Percentiles rank a stretch among this genome's conserved stretches.
Conservation (phyloP, 1,284 basidiomycete species). For the Ceraceosorus guamensis region DNA sequence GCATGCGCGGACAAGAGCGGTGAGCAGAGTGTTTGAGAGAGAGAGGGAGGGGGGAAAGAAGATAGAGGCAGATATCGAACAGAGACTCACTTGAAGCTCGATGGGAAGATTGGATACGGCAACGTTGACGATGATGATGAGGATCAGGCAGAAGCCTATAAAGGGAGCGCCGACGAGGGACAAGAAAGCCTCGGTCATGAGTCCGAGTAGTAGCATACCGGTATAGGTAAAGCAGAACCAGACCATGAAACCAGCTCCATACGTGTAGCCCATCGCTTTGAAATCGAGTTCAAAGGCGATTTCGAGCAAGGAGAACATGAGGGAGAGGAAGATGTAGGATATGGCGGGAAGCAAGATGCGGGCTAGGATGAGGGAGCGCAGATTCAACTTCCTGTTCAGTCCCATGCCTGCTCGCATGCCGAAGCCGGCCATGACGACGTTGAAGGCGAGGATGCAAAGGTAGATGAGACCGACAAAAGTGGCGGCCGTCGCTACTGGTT, state of each 20-base stretch:
- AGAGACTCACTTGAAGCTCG: too few species aligned
- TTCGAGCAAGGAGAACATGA: constrained; percentile 40
- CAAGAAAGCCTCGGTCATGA: constrained; percentile 30
- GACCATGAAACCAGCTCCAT: constrained; percentile 41
- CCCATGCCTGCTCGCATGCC: constrained; percentile 14
- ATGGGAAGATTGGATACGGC: constrained; percentile 29
- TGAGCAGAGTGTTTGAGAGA: too few species aligned
- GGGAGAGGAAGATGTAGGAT: constrained; percentile 29
- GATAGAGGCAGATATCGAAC: too few species aligned
- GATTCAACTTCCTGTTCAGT: constrained; percentile 27
- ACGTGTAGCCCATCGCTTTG: constrained; percentile 20
- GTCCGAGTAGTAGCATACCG: constrained; percentile 34
- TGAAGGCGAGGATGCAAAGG: constrained; percentile 56
- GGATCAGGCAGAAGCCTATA: constrained; percentile 32
- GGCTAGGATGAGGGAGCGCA: constrained; percentile 27
- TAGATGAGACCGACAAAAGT: constrained; percentile 71
- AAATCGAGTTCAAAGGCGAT: constrained; percentile 38
- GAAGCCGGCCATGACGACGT: constrained; percentile 31
- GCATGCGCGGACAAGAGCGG: too few species aligned
- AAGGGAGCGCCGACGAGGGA: constrained; percentile 31
- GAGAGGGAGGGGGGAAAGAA: too few species aligned
- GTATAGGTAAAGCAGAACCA: constrained; percentile 32
- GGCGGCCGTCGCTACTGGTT: constrained; percentile 65
- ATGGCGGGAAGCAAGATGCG: constrained; percentile 26
- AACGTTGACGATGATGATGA: constrained; percentile 42